Evolutionary conservation across 1,284 basidiomycete species (phyloP).

Genomic region (Sporisorium reilianum): DNA sequence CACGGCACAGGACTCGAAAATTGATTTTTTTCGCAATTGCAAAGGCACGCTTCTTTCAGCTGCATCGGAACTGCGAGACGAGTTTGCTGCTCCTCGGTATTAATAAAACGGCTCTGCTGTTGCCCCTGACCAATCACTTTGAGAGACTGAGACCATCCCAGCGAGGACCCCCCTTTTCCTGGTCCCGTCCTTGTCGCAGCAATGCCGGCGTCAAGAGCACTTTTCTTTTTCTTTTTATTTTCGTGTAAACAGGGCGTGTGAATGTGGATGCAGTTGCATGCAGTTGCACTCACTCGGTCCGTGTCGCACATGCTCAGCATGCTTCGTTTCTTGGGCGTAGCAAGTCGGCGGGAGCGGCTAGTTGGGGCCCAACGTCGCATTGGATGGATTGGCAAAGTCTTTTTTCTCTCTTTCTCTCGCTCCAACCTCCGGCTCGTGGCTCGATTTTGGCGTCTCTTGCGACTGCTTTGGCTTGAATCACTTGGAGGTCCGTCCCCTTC

Average conservation of each 20-base stretch:
- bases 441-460: not conserved
- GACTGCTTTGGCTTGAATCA: not conserved
- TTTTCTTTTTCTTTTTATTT: not conserved
- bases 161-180: not conserved
- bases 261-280: too few relatives aligned
- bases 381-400: not conserved
- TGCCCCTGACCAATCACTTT: not conserved
- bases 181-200: not conserved
- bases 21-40: not conserved
- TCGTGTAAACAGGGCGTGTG: too few relatives aligned
- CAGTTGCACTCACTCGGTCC: too few relatives aligned
- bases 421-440: not conserved
- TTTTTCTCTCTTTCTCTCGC: not conserved
- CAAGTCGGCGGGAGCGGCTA: too few relatives aligned
- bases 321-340: too few relatives aligned
- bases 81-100: not conserved
- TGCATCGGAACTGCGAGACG: conserved; percentile 33
- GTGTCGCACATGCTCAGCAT: too few relatives aligned
- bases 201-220: not conserved
- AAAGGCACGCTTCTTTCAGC: too few relatives aligned
- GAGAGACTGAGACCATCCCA: conserved; percentile 2
- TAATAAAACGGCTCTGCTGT: not conserved
- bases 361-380: too few relatives aligned
- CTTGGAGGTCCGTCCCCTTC: not conserved
- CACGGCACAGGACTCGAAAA: not conserved